These are phyloP conservation scores for Coemansia sp. DNA, from an alignment of 192 early-diverging fungal species.

Conservation along the genomic window DNA sequence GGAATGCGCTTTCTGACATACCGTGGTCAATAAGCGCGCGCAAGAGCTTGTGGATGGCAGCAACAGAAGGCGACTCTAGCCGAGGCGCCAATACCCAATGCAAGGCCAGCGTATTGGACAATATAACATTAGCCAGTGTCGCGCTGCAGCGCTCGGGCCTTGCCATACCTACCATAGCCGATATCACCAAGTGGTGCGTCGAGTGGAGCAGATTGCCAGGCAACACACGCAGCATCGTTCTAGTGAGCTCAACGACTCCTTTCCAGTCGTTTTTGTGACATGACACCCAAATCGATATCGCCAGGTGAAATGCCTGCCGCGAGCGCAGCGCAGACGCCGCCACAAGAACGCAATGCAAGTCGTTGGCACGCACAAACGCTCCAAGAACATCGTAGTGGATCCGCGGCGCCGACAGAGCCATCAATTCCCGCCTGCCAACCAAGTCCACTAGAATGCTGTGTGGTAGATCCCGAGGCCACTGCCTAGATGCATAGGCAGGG, in stretches of 20 bases:
- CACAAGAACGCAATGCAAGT: neutral
- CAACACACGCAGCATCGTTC: neutral
- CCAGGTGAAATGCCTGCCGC: constrained; percentile 14
- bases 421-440: neutral
- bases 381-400: constrained; percentile 28
- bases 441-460: neutral
- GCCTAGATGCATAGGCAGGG: constrained; percentile 14
- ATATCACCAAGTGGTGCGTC: constrained; percentile 24
- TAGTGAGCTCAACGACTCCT: constrained; percentile 6
- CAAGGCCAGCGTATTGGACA: constrained; percentile 11
- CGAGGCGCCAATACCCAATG: constrained; percentile 23
- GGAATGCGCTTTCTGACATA: constrained; percentile 9
- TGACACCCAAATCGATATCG: constrained; percentile 16
- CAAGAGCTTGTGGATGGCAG: constrained; percentile 26
- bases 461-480: neutral
- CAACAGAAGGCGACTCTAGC: constrained; percentile 19
- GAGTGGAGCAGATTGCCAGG: constrained; percentile 18
- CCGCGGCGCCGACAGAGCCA: constrained; percentile 9
- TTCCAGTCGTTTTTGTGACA: constrained; percentile 8
- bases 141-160: neutral
- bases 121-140: neutral
- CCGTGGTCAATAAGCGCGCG: constrained; percentile 1
- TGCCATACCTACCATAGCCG: neutral
- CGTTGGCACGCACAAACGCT: constrained; percentile 9
- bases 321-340: constrained; percentile 3